A percentile compares a stretch with the other conserved stretches of the same genome.
phyloP scores from a whole-genome alignment of 2,329 filamentous ascomycete genomes.

The Calonectria fujianensis region DNA sequence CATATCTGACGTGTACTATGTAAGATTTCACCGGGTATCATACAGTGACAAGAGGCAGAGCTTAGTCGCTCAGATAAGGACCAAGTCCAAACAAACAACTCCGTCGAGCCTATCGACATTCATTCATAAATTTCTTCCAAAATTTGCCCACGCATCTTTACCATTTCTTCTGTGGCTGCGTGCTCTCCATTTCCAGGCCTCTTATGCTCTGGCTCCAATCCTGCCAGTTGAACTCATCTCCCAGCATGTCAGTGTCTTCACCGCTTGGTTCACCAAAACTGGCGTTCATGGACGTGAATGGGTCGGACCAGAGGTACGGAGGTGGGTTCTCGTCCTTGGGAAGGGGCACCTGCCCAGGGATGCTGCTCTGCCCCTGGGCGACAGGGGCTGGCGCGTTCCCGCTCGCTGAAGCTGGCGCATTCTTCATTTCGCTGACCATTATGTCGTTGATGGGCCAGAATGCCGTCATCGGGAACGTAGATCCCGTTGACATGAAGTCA shows the following conservation, averaged over 20 bases:
- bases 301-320: constrained; percentile 65
- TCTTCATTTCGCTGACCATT: constrained; percentile 47
- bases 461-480: constrained; percentile 42
- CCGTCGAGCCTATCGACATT: constrained; percentile 7
- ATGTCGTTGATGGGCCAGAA: constrained; percentile 53
- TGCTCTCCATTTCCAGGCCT: constrained; percentile 61
- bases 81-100: constrained; percentile 27
- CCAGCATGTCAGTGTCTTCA: constrained; percentile 63
- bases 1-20: constrained; percentile 31
- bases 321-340: constrained; percentile 60
- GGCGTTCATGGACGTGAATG: constrained; percentile 56
- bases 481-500: constrained; percentile 45
- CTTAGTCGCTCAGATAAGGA: neutral
- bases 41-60: constrained; percentile 44
- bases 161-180: constrained; percentile 50
- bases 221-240: constrained; percentile 69
- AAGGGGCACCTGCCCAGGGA: constrained; percentile 48
- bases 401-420: constrained; percentile 25
- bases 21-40: constrained; percentile 52
- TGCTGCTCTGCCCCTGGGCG: constrained; percentile 42
- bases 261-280: constrained; percentile 53
- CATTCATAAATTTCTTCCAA: constrained; percentile 29
- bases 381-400: neutral
- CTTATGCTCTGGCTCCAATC: constrained; percentile 67
- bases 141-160: constrained; percentile 30